Evolutionary conservation across 306 rosid genomes (phyloP), one percentile per base, ranked within the genome.

Genomic region (Malus orientalis): DNA sequence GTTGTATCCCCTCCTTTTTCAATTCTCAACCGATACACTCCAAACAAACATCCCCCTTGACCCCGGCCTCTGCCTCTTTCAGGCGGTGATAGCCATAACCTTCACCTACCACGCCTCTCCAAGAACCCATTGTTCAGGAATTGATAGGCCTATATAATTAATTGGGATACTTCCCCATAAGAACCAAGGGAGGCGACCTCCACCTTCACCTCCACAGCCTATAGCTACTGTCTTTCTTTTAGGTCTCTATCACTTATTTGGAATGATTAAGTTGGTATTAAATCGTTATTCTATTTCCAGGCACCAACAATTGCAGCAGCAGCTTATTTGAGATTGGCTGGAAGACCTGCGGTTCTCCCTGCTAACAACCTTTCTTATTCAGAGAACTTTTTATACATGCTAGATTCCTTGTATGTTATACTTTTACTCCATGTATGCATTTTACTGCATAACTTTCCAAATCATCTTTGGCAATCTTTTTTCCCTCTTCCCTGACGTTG

Each of bases 281-380:
- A 40, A 14, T 19, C 14, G 23, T 54, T 67, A 79, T 36, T 47
- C 53, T 74, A 63, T 78, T 77, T 77, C 67, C 92, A 93, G 98
- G 91, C 88, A 71, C 88, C 98, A 67, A 93, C 98, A 71, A 85
- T 93, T 76, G 96, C 96, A 15, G 93, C 98, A 38, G 98, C 96
- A 11, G 91, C 88, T 74, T 87, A 90, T 87, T 85, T 90, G 84
- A 85, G 98, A 72, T 44, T 87, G 84, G 93, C 93, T 25, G 97
- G 97, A 87, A 87, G 97, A 76, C 96, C 94, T 32, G 86, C 97
- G 18, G 96, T 93, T 84, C 96, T 93, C 72, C 97, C 97, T 72
- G 89, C 97, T 23, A 90, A 79, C 84, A 83, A 78, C 70, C 93
- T 90, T 74, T 90, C 97, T 59, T 93, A 89, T 84, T 78, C 97